Evolutionary conservation across 2,329 filamentous ascomycete genomes (phyloP), one percentile per base, ranked within the genome.

Genomic region (Fusarium luffae): DNA sequence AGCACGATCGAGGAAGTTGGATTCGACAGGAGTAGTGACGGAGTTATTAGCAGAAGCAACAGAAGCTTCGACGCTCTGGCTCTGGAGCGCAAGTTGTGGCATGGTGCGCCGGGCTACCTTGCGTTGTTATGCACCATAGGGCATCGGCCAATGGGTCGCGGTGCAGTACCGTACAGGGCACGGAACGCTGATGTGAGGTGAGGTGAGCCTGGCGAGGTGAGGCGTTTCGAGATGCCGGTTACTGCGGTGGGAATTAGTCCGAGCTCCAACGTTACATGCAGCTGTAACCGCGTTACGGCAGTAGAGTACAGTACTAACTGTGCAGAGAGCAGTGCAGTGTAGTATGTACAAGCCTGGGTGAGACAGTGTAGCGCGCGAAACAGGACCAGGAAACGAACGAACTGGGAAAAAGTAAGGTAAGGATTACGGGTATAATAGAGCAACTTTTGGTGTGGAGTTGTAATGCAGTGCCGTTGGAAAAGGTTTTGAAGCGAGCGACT

Each of bases 11-110:
- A 64, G 28, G 27, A 59, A 51, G 43, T 66, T 54, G 37, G 61
- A 43, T 23, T 61, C 49, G 41, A 68, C 64, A 56, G 69, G 66
- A 47, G 69, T 57, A 41, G 54, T 60, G 54, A 50, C 52, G 58
- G 66, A 30, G 69, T 54, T 65, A 23, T 61, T 59, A 42, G 60
- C 50, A 51, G 71, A 68, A 41, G 70, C 66, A 66, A 61, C 60
- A 63, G 70, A 67, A 77, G 77, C 80, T 75, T 83, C 78, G 75
- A 80, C 79, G 77, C 78, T 79, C 78, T 51, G 49, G 49, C 23
- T 52, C 34, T 81, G 82, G 79, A 81, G 80, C 78, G 81, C 80
- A 81, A 82, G 82, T 80, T 86, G 85, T 80, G 84, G 85, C 84
- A 86, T 85, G 81, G 80, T 83, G 78, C 78, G 77, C 81, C 65